These are phyloP conservation scores for Paxillus rubicundulus DNA, from an alignment of 768 basidiomycete species.

Conservation along the genomic window DNA sequence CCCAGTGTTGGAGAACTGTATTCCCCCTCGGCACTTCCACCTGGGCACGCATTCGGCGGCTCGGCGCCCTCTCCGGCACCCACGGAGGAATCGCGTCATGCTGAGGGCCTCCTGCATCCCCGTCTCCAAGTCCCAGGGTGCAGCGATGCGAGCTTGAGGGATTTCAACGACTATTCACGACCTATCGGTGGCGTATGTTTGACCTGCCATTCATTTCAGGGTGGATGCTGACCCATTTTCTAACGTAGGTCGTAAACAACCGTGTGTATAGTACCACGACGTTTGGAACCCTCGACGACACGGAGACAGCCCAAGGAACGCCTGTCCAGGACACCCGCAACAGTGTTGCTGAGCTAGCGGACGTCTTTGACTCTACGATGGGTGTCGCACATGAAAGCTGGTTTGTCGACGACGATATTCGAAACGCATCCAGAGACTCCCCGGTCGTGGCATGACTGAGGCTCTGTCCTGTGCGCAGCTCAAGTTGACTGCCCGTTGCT, in stretches of 20 bases:
- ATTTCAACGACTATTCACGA: constrained; percentile 34
- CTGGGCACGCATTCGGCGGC: background rate
- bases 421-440: background rate
- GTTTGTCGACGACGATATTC: constrained; percentile 2
- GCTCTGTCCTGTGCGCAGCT: background rate
- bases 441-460: background rate
- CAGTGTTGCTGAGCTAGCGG: background rate
- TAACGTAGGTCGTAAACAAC: constrained; percentile 28
- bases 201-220: background rate
- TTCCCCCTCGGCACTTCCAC: constrained; percentile 1
- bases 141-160: constrained; percentile 28
- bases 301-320: constrained; percentile 11
- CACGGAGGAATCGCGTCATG: constrained; percentile 25
- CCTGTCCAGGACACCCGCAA: constrained; percentile 1
- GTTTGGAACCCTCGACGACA: constrained; percentile 28
- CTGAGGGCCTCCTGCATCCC: constrained; percentile 31
- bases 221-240: background rate
- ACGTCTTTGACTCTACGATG: constrained; percentile 12
- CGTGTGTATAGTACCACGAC: constrained; percentile 32
- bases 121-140: constrained; percentile 21
- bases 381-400: constrained; percentile 9
- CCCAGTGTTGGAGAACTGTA: background rate
- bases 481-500: background rate
- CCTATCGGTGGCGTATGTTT: constrained; percentile 31
- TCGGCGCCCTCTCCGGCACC: constrained; percentile 21